Percentiles rank a stretch among this genome's conserved stretches.
phyloP scores from a whole-genome alignment of 2,329 filamentous ascomycete genomes.

The Neophaeococcomyces mojaviensis region DNA sequence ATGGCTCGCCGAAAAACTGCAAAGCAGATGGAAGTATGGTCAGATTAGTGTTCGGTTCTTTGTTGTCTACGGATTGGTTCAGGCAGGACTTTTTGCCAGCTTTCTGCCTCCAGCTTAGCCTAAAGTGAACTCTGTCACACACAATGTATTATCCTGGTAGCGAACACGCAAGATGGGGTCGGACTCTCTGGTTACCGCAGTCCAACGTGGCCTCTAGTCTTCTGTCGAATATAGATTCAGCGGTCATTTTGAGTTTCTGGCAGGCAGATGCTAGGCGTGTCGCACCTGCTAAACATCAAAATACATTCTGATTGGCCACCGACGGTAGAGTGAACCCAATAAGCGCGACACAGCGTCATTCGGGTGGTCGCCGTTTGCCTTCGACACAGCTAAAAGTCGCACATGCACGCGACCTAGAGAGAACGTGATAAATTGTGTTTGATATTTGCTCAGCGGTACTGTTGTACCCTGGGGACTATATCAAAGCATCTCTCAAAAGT shows the following conservation, averaged over 20 bases:
- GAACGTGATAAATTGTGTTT: not conserved
- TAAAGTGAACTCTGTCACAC: constrained; percentile 17
- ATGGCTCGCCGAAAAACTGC: constrained; percentile 54
- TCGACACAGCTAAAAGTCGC: too few species aligned
- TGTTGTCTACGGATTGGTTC: constrained; percentile 73
- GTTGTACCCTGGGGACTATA: too few species aligned
- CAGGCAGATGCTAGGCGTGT: too few species aligned
- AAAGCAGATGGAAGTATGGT: constrained; percentile 15
- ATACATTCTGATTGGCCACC: not conserved
- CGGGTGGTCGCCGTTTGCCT: too few species aligned
- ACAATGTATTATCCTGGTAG: too few species aligned
- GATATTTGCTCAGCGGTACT: not conserved
- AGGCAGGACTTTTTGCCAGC: constrained; percentile 75
- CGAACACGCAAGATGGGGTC: too few species aligned
- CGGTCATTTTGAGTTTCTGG: too few species aligned
- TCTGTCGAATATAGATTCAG: not conserved
- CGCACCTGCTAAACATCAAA: too few species aligned
- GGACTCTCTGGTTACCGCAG: too few species aligned
- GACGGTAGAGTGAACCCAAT: not conserved
- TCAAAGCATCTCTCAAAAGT: not conserved
- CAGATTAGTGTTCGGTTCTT: constrained; percentile 55
- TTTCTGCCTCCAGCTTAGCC: constrained; percentile 89
- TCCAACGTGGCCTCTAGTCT: too few species aligned
- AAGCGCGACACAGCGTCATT: too few species aligned
- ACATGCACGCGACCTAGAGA: not conserved